These are phyloP conservation scores for Desmodesmus armatus DNA, from an alignment of 139 green algal species.

Conservation along the genomic window DNA sequence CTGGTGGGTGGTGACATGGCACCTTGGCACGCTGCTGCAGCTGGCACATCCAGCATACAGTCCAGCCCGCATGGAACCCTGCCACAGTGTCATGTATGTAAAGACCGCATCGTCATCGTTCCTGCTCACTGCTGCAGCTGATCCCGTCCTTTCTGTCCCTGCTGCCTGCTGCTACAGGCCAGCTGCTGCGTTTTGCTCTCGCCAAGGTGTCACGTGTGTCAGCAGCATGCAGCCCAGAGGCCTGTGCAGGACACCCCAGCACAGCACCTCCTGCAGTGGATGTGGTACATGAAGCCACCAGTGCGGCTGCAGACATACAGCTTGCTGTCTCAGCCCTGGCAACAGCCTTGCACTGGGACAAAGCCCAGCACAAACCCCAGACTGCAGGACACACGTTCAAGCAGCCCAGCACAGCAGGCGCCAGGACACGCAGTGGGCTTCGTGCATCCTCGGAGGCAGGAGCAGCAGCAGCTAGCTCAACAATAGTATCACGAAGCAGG, in stretches of 20 bases:
- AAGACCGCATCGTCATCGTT: not conserved
- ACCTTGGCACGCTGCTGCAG: no score
- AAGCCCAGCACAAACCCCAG: not conserved
- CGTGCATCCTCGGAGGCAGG: not conserved
- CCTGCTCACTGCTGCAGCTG: not conserved
- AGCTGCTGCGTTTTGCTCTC: constrained; percentile 29
- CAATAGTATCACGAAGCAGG: not conserved
- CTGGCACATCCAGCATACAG: no score
- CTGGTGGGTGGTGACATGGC: no score
- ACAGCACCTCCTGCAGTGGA: not conserved
- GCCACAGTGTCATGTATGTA: no score
- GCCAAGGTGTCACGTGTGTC: not conserved
- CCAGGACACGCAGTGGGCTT: not conserved
- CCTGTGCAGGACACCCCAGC: not conserved
- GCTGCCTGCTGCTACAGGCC: not conserved
- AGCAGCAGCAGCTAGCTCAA: not conserved
- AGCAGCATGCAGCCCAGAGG: not conserved
- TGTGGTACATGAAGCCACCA: not conserved
- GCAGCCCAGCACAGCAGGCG: not conserved
- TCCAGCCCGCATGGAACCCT: no score
- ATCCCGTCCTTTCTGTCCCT: not conserved
- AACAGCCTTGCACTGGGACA: constrained; percentile 28
- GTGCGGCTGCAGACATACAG: constrained; percentile 34
- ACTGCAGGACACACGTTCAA: not conserved
- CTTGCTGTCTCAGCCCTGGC: constrained; percentile 26